Conservation (phyloP, 163 green algal genomes). For the Chlorella variabilis region DNA sequence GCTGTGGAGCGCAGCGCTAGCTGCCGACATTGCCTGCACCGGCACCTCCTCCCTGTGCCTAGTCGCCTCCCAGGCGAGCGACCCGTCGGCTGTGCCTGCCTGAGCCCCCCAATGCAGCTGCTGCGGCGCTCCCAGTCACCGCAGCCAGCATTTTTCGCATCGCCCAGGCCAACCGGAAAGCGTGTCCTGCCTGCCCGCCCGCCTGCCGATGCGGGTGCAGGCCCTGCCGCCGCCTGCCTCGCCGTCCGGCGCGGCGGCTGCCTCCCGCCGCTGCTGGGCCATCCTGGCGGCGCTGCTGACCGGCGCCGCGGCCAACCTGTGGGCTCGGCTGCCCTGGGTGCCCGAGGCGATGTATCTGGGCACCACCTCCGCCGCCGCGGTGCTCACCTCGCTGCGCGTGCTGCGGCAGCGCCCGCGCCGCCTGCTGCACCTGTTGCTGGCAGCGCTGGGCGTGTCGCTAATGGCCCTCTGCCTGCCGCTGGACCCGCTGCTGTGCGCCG, state of each 20-base stretch:
- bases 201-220: too few relatives aligned
- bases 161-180: too few relatives aligned
- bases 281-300: neutral
- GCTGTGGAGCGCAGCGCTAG: neutral
- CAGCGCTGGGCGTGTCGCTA: neutral
- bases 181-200: too few relatives aligned
- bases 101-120: neutral
- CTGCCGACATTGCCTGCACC: slow-evolving; percentile 16
- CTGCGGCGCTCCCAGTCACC: too few relatives aligned
- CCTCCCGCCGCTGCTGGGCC: neutral
- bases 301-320: neutral
- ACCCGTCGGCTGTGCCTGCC: too few relatives aligned
- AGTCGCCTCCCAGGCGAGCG: slow-evolving; percentile 7
- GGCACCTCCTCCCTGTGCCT: slow-evolving; percentile 23
- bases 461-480: slow-evolving; percentile 10
- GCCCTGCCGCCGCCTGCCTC: neutral
- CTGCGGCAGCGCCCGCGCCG: neutral
- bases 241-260: neutral
- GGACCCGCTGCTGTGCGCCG: slow-evolving; percentile 15
- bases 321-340: slow-evolving; percentile 8
- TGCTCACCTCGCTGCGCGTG: neutral
- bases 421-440: neutral
- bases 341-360: slow-evolving; percentile 14
- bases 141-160: too few relatives aligned
- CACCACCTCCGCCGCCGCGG: neutral